Evolutionary conservation across 2,329 filamentous ascomycete species (phyloP).

Genomic region (Penicillium digitatum): DNA sequence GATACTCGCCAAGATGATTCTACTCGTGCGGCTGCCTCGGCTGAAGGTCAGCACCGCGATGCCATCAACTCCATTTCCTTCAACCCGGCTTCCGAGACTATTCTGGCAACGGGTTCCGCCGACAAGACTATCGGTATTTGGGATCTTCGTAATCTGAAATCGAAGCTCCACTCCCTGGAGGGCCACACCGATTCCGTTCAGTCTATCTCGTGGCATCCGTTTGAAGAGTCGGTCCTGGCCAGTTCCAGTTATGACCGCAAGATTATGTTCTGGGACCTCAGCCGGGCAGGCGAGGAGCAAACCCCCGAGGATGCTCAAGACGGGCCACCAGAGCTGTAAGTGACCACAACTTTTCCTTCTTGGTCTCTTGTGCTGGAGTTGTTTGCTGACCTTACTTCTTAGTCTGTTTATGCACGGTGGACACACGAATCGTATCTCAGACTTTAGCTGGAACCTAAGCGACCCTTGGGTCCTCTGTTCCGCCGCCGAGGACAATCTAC

Average conservation of each 20-base stretch:
- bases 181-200: slow-evolving; percentile 87
- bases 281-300: slow-evolving; percentile 88
- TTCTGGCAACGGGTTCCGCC: slow-evolving; percentile 87
- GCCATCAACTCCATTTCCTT: slow-evolving; percentile 96
- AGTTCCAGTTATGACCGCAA: slow-evolving; percentile 90
- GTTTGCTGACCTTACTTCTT: slow-evolving; percentile 5
- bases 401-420: slow-evolving; percentile 98
- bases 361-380: neutral
- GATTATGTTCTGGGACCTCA: slow-evolving; percentile 95
- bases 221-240: slow-evolving; percentile 80
- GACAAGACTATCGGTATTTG: slow-evolving; percentile 94
- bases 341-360: slow-evolving; percentile 22
- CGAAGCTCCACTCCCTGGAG: slow-evolving; percentile 84
- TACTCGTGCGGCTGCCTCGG: slow-evolving; percentile 65
- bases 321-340: slow-evolving; percentile 87
- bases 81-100: slow-evolving; percentile 83
- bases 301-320: slow-evolving; percentile 92
- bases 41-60: slow-evolving; percentile 73
- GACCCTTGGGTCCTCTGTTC: slow-evolving; percentile 96
- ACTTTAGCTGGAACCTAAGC: slow-evolving; percentile 97
- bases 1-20: slow-evolving; percentile 70
- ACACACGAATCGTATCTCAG: slow-evolving; percentile 92
- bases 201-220: slow-evolving; percentile 90
- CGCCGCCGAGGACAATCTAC: slow-evolving; percentile 91
- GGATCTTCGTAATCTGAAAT: slow-evolving; percentile 87